These are phyloP conservation scores for Globisporangium radiosum DNA, from an alignment of 352 stramenopile species.

Conservation along the genomic window DNA sequence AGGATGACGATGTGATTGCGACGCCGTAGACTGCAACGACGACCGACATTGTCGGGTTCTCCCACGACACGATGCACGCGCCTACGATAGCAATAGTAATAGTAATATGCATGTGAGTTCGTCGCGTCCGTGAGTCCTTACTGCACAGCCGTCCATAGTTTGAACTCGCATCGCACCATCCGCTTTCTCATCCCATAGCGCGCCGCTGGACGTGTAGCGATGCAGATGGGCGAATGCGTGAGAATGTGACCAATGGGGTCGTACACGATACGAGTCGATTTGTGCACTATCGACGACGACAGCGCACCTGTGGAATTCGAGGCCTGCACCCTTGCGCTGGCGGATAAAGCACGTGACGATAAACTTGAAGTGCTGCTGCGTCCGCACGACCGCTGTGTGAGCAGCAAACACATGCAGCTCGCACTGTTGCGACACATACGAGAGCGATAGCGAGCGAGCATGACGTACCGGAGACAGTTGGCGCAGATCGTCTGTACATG, in stretches of 20 bases:
- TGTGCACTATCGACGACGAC: too few species aligned
- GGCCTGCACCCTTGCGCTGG: conserved; percentile 53
- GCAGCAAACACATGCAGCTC: not conserved
- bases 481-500: conserved; percentile 63
- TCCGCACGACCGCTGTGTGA: too few species aligned
- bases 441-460: too few species aligned
- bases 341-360: conserved; percentile 66
- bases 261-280: too few species aligned
- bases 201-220: conserved; percentile 17
- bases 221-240: too few species aligned
- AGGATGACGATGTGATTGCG: conserved; percentile 24
- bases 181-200: conserved; percentile 72
- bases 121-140: too few species aligned
- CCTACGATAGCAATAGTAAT: conserved; percentile 16
- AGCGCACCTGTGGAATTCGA: conserved; percentile 49
- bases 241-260: too few species aligned
- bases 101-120: too few species aligned
- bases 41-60: conserved; percentile 64
- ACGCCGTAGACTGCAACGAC: conserved; percentile 68
- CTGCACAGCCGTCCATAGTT: too few species aligned
- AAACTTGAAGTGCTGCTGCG: conserved; percentile 77
- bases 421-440: too few species aligned
- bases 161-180: conserved; percentile 29
- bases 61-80: conserved; percentile 65
- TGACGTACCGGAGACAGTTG: conserved; percentile 43